phyloP scores from a whole-genome alignment of 2,329 filamentous ascomycete species.

The Nakataea oryzae region DNA sequence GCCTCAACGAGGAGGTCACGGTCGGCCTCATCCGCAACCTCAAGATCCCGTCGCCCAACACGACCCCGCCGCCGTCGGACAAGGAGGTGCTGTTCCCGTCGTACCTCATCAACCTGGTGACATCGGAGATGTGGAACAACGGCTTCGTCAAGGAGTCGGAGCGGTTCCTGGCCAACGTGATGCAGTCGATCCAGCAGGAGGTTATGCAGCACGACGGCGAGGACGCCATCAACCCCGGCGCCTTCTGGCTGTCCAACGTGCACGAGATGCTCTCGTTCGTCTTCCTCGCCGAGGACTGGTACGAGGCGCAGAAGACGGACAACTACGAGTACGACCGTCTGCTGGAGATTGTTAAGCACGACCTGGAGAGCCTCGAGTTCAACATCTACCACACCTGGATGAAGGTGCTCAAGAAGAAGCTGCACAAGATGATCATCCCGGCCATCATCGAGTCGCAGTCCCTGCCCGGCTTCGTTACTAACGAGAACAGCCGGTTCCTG shows the following conservation, averaged over 20 bases:
- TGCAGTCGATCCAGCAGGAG: conserved; percentile 99
- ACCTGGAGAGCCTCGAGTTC: conserved; percentile 95
- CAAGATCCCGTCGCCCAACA: conserved; percentile 85
- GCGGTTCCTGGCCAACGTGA: conserved; percentile 95
- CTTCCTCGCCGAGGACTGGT: conserved; percentile 98
- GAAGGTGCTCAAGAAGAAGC: conserved; percentile 98
- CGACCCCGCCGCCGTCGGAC: conserved; percentile 83
- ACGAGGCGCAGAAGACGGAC: conserved; percentile 97
- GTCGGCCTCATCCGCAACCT: conserved; percentile 93
- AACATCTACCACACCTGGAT: conserved; percentile 99
- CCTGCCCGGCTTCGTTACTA: conserved; percentile 94
- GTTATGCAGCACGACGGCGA: conserved; percentile 99
- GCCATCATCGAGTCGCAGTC: conserved; percentile 99
- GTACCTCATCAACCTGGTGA: conserved; percentile 97
- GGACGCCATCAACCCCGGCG: conserved; percentile 90
- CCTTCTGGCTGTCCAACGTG: conserved; percentile 98
- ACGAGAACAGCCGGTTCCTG: conserved; percentile 95
- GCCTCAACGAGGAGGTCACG: conserved; percentile 91
- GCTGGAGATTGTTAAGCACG: conserved; percentile 97
- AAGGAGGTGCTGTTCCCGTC: conserved; percentile 98
- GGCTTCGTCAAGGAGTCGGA: conserved; percentile 99
- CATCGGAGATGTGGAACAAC: conserved; percentile 99
- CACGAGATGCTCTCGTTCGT: conserved; percentile 99
- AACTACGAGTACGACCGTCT: conserved; percentile 98
- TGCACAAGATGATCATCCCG: conserved; percentile 99